phyloP scores from a whole-genome alignment of 2,329 filamentous ascomycete genomes.

The Fonsecaea erecta region DNA sequence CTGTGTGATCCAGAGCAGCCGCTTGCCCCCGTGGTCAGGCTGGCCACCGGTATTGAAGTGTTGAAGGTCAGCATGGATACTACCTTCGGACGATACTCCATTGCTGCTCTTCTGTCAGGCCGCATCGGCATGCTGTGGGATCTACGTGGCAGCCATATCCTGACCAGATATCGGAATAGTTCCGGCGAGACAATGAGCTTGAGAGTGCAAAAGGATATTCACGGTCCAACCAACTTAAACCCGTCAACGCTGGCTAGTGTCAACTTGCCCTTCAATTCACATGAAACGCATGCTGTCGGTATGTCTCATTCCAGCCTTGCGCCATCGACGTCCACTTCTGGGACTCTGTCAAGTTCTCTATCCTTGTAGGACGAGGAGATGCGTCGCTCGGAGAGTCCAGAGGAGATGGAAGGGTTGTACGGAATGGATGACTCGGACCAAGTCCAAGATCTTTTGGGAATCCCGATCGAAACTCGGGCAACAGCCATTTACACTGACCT shows the following conservation, averaged over 20 bases:
- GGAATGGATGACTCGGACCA: background rate
- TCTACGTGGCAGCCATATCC: conserved; percentile 40
- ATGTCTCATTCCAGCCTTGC: background rate
- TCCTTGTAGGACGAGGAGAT: conserved; percentile 25
- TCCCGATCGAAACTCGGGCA: conserved; percentile 28
- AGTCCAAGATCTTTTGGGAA: background rate
- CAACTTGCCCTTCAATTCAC: conserved; percentile 12
- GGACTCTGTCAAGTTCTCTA: conserved; percentile 11
- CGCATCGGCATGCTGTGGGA: conserved; percentile 67
- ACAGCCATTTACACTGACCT: conserved; percentile 53
- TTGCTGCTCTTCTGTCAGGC: conserved; percentile 65
- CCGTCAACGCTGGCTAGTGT: conserved; percentile 1
- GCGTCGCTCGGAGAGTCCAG: conserved; percentile 3
- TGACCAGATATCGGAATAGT: conserved; percentile 34
- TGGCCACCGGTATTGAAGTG: conserved; percentile 62
- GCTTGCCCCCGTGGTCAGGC: conserved; percentile 55
- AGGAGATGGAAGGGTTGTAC: background rate
- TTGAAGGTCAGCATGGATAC: conserved; percentile 68
- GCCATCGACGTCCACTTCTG: conserved; percentile 1
- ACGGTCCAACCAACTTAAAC: conserved; percentile 11
- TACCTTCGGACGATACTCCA: conserved; percentile 58
- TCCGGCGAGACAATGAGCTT: conserved; percentile 35
- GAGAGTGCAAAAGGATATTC: conserved; percentile 27
- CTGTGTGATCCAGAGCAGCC: conserved; percentile 42
- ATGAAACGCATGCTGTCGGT: conserved; percentile 8